A percentile compares a stretch with the other conserved stretches of the same genome.
Evolutionary conservation across 306 rosid species (phyloP).

Genomic region (Oxytropis ochrocephala): DNA sequence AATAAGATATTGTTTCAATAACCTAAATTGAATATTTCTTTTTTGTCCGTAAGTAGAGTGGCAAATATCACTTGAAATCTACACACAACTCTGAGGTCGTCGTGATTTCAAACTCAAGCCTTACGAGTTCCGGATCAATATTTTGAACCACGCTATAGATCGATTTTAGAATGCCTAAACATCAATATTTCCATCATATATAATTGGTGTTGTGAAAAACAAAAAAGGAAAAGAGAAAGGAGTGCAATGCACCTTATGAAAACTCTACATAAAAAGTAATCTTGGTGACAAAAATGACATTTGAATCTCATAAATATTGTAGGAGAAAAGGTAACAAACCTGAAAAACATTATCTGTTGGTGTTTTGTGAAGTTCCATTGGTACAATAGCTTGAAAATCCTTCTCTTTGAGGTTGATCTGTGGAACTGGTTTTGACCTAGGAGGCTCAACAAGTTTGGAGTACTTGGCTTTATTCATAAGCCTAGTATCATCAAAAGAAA

Average conservation of each 20-base stretch:
- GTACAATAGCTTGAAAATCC: conserved; percentile 3
- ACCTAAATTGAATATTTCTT: neutral
- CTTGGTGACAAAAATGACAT: neutral
- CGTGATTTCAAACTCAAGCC: no score
- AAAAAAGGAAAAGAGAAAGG: neutral
- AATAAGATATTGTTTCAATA: neutral
- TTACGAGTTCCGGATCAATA: no score
- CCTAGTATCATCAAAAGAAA: conserved; percentile 27
- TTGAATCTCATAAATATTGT: neutral
- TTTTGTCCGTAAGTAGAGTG: no score
- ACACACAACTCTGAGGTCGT: no score
- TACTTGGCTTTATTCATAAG: conserved; percentile 39
- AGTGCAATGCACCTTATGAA: neutral
- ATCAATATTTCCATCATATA: neutral
- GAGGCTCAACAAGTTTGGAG: conserved; percentile 54
- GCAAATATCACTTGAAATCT: no score
- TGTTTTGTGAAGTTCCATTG: conserved; percentile 33
- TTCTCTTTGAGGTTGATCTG: conserved; percentile 9
- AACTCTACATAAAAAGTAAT: neutral
- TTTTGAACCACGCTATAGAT: neutral
- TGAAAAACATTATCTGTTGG: conserved; percentile 47
- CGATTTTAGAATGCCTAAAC: neutral
- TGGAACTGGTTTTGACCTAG: conserved; percentile 18
- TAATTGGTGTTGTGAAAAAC: neutral
- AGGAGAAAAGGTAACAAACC: conserved; percentile 31